A percentile compares a stretch with the other conserved stretches of the same genome.
phyloP scores from a whole-genome alignment of 352 stramenopile species.

The Aphanomyces astaci region DNA sequence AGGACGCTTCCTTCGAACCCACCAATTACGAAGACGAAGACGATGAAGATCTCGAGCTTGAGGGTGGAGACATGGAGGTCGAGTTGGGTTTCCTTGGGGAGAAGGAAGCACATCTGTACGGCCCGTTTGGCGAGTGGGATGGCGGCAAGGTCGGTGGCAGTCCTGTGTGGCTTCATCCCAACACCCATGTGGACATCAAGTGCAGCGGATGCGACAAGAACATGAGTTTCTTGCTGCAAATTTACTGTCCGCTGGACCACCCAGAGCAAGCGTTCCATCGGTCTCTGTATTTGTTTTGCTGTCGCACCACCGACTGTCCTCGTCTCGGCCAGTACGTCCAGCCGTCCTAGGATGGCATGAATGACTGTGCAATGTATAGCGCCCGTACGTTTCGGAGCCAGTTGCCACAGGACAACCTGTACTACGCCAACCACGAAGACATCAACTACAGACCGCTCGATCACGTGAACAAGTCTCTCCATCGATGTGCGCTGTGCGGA shows the following conservation, averaged over 20 bases:
- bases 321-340: conserved; percentile 34
- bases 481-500: conserved; percentile 51
- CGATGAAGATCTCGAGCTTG: conserved; percentile 32
- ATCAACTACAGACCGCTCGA: conserved; percentile 26
- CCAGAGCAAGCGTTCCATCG: conserved; percentile 86
- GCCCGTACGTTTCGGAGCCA: conserved; percentile 80
- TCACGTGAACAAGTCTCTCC: neutral
- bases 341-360: neutral
- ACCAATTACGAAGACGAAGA: conserved; percentile 31
- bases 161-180: conserved; percentile 82
- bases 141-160: conserved; percentile 85
- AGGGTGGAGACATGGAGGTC: conserved; percentile 35
- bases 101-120: conserved; percentile 27
- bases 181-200: conserved; percentile 37
- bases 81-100: conserved; percentile 69
- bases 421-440: conserved; percentile 63
- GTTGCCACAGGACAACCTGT: conserved; percentile 82
- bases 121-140: conserved; percentile 71
- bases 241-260: conserved; percentile 90
- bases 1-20: conserved; percentile 23
- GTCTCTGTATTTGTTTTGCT: conserved; percentile 90
- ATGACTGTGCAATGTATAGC: conserved; percentile 23
- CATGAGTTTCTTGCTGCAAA: conserved; percentile 82
- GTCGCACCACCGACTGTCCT: conserved; percentile 53
- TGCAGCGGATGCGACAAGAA: conserved; percentile 42